A percentile compares a stretch with the other conserved stretches of the same genome.
Evolutionary conservation across 148 eudicot species (phyloP).

Genomic region (Vaccinium macrocarpon): DNA sequence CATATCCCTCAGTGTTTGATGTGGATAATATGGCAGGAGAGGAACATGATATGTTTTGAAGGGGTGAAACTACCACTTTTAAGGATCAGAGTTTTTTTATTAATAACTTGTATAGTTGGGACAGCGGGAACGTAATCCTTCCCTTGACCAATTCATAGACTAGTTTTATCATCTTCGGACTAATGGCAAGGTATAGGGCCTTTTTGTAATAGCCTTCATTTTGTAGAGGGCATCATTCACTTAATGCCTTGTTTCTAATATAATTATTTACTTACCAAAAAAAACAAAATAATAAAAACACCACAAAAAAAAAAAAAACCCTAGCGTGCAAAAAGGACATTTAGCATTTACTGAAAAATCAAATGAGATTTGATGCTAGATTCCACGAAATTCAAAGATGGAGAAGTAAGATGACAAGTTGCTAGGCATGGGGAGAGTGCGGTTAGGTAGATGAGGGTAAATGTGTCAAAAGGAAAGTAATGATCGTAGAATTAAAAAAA

Average conservation of each 20-base stretch:
- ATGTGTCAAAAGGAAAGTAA: not conserved
- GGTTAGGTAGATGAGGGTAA: not conserved
- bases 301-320: not conserved
- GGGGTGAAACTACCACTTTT: not conserved
- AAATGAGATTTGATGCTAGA: not conserved
- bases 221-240: no score
- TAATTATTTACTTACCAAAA: no score
- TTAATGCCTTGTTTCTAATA: no score
- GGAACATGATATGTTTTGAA: not conserved
- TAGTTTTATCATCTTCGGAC: not conserved
- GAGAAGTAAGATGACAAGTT: not conserved
- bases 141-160: not conserved
- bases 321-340: not conserved
- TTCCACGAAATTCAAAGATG: not conserved
- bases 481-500: not conserved
- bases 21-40: not conserved
- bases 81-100: not conserved
- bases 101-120: not conserved
- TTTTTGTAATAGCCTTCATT: not conserved
- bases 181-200: not conserved
- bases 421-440: not conserved
- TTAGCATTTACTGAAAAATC: not conserved
- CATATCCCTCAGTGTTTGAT: not conserved
- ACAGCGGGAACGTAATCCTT: not conserved
- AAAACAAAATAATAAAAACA: not conserved